These are phyloP conservation scores for Hanseniaspora mollemarum DNA, from an alignment of 805 yeast genomes.

Conservation along the genomic window DNA sequence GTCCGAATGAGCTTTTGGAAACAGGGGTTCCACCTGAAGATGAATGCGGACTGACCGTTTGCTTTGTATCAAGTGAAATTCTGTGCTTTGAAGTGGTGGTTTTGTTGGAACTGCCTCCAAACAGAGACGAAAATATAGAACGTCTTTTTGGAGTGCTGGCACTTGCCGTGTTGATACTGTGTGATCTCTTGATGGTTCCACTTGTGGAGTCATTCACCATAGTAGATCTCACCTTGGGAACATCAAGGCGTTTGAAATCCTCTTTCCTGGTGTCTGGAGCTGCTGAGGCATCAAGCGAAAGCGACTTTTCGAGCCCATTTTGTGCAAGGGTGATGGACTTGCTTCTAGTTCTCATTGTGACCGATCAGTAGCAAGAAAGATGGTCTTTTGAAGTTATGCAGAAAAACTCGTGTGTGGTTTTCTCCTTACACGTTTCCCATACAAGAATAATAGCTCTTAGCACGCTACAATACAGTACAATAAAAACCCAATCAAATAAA, in stretches of 20 bases:
- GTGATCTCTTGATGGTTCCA: constrained; percentile 10
- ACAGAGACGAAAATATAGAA: constrained; percentile 6
- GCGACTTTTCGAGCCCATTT: background rate
- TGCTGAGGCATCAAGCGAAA: background rate
- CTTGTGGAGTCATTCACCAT: constrained; percentile 1
- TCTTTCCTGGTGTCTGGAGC: background rate
- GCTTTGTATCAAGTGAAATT: background rate
- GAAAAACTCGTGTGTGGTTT: background rate
- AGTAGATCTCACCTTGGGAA: background rate
- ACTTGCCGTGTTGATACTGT: constrained; percentile 13
- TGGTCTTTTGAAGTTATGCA: background rate
- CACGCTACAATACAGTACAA: no score
- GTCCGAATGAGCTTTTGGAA: no score
- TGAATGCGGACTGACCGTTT: background rate
- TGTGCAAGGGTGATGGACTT: constrained; percentile 12
- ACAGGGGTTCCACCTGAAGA: no score
- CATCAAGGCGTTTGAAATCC: background rate
- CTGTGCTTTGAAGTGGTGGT: background rate
- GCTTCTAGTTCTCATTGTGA: constrained; percentile 13
- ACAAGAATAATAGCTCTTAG: no score
- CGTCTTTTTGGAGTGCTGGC: constrained; percentile 10
- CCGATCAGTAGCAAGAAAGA: no score
- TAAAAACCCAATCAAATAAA: no score
- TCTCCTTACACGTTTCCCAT: no score
- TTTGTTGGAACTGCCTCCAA: constrained; percentile 5